Evolutionary conservation across 2,329 filamentous ascomycete genomes (phyloP).

Genomic region (Alternaria sp.): DNA sequence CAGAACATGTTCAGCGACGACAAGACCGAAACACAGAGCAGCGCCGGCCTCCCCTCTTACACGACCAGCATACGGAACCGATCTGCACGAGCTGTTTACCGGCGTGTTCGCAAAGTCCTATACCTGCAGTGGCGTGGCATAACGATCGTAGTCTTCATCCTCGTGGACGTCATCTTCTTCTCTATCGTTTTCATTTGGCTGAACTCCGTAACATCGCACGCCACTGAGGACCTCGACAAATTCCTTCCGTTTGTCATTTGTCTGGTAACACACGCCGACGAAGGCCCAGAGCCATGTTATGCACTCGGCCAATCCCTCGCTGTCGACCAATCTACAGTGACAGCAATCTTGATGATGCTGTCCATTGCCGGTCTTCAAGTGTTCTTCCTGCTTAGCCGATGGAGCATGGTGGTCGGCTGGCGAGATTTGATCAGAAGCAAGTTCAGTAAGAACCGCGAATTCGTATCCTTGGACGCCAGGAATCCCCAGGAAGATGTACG

Average conservation of each 20-base stretch:
- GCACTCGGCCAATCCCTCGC: slow-evolving; percentile 66
- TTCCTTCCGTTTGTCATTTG: slow-evolving; percentile 74
- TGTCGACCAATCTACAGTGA: slow-evolving; percentile 76
- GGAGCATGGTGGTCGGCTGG: slow-evolving; percentile 89
- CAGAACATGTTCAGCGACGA: slow-evolving; percentile 77
- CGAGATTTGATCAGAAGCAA: slow-evolving; percentile 64
- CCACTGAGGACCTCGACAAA: slow-evolving; percentile 61
- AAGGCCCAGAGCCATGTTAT: slow-evolving; percentile 72
- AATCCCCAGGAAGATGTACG: slow-evolving; percentile 40
- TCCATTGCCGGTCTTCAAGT: slow-evolving; percentile 85
- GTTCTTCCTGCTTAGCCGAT: slow-evolving; percentile 79
- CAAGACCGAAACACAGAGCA: slow-evolving; percentile 66
- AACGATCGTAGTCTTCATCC: slow-evolving; percentile 85
- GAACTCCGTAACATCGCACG: slow-evolving; percentile 65
- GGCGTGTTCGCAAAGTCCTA: slow-evolving; percentile 83
- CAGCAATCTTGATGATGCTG: slow-evolving; percentile 82
- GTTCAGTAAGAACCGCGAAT: slow-evolving; percentile 71
- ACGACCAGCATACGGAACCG: slow-evolving; percentile 77
- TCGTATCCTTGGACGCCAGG: slow-evolving; percentile 84
- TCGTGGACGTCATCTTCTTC: slow-evolving; percentile 93
- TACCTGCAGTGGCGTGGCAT: slow-evolving; percentile 95
- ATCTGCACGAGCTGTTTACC: slow-evolving; percentile 85
- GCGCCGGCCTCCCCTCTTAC: slow-evolving; percentile 72
- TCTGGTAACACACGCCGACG: slow-evolving; percentile 63
- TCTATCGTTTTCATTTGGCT: slow-evolving; percentile 88